A percentile compares a stretch with the other conserved stretches of the same genome.
Conservation (phyloP, 148 eudicot genomes). For the Chenopodium berlandieri region DNA sequence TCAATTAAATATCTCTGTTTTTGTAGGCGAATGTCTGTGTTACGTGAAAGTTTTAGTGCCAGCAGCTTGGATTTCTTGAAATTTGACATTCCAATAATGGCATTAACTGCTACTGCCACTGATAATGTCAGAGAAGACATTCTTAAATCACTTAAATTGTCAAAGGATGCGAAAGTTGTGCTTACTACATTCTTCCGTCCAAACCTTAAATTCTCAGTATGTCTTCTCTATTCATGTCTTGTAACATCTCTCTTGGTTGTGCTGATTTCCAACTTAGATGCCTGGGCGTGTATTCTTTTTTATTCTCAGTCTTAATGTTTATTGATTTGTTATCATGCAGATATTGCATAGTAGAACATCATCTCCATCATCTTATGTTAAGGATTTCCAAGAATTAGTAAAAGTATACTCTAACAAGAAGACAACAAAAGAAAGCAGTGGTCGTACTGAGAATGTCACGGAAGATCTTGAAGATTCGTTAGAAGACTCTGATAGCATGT, state of each 20-base stretch:
- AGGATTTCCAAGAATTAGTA: constrained; percentile 67
- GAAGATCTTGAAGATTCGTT: constrained; percentile 34
- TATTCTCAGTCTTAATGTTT: constrained; percentile 3
- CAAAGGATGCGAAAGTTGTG: constrained; percentile 56
- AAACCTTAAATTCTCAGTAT: constrained; percentile 79
- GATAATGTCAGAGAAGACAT: constrained; percentile 76
- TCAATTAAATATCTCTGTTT: constrained; percentile 6
- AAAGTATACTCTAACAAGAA: constrained; percentile 46
- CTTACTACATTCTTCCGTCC: constrained; percentile 86
- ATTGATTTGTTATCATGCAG: constrained; percentile 39
- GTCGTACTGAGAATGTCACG: constrained; percentile 14
- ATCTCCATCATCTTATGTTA: constrained; percentile 46
- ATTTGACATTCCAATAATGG: constrained; percentile 88
- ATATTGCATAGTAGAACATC: constrained; percentile 65
- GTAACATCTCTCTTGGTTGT: background rate
- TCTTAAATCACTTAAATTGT: constrained; percentile 65
- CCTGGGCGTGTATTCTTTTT: background rate
- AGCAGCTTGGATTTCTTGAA: constrained; percentile 51
- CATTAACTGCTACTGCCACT: constrained; percentile 95
- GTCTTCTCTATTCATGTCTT: constrained; percentile 21
- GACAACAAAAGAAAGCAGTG: constrained; percentile 22
- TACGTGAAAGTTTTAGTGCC: constrained; percentile 60
- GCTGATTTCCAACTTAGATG: background rate
- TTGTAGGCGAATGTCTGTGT: constrained; percentile 67
- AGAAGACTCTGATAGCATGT: constrained; percentile 34